Conservation (phyloP, 129 eudicot species). For the Flaveria sonorensis region DNA sequence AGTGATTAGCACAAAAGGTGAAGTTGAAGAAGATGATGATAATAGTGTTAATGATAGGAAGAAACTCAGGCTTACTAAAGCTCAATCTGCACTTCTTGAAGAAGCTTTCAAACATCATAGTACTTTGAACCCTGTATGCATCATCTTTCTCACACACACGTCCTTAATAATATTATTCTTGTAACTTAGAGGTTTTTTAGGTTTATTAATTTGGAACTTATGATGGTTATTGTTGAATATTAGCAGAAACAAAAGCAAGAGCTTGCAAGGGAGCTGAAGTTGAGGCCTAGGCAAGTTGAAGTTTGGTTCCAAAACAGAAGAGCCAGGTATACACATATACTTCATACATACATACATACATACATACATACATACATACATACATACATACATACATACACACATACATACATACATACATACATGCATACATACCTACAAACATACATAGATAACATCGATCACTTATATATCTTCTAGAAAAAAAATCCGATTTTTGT, state of each 20-base stretch:
- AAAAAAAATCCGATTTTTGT: not conserved
- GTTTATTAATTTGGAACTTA: conserved; percentile 22
- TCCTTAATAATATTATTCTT: not conserved
- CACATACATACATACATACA: no score
- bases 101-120: conserved; percentile 90
- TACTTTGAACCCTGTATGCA: conserved; percentile 86
- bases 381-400: no score
- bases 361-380: no score
- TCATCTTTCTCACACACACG: not conserved
- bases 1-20: conserved; percentile 20
- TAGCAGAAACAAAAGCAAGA: conserved; percentile 97
- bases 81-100: conserved; percentile 88
- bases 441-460: not conserved
- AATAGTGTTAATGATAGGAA: conserved; percentile 57
- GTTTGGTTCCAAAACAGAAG: conserved; percentile 97
- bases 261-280: conserved; percentile 73
- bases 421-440: no score
- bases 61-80: conserved; percentile 92
- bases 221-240: conserved; percentile 34
- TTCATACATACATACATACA: no score
- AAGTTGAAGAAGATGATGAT: conserved; percentile 63
- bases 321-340: conserved; percentile 62
- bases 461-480: not conserved
- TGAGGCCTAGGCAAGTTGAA: conserved; percentile 92
- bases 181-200: not conserved